Evolutionary conservation across 495 filamentous ascomycete species (phyloP).

Genomic region (Sordaria brevicollis): DNA sequence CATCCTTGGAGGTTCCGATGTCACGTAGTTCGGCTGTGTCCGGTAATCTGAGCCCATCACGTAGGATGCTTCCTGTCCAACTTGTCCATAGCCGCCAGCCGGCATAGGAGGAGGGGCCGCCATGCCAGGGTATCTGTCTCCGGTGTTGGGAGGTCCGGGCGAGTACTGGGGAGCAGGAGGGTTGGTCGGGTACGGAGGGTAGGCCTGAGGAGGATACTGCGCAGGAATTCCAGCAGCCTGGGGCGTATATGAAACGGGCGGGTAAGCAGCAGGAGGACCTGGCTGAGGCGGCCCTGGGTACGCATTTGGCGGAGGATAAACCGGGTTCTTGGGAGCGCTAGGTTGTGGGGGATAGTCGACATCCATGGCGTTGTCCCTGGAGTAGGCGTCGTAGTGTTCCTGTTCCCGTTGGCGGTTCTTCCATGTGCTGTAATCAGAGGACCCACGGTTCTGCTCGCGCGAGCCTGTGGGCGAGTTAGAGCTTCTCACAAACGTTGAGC

Average conservation of each 20-base stretch:
- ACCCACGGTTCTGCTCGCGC: slow-evolving; percentile 19
- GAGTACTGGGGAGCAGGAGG: slow-evolving; percentile 18
- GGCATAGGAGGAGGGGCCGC: slow-evolving; percentile 14
- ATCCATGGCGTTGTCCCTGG: slow-evolving; percentile 15
- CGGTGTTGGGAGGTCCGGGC: slow-evolving; percentile 13
- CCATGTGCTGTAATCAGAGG: slow-evolving; percentile 22
- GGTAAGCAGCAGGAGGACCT: slow-evolving; percentile 8
- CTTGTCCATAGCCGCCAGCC: slow-evolving; percentile 8
- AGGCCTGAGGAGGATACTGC: slow-evolving; percentile 8
- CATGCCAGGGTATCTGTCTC: slow-evolving; percentile 18
- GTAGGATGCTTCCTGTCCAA: slow-evolving; percentile 14
- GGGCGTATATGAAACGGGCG: slow-evolving; percentile 12
- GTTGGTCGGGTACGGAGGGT: slow-evolving; percentile 12
- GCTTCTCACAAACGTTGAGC: slow-evolving; percentile 38
- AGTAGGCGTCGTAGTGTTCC: slow-evolving; percentile 11
- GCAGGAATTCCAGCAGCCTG: slow-evolving; percentile 7
- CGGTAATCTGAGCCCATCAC: slow-evolving; percentile 18
- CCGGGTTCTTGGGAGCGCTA: slow-evolving; percentile 1
- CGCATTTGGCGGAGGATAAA: slow-evolving; percentile 4
- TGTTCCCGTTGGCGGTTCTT: slow-evolving; percentile 18
- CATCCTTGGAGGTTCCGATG: slow-evolving; percentile 12
- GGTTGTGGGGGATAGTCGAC: slow-evolving; percentile 14
- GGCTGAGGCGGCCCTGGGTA: slow-evolving; percentile 7
- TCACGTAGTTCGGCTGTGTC: slow-evolving; percentile 9
- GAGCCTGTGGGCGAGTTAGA: slow-evolving; percentile 48